Evolutionary conservation across 163 green algal genomes (phyloP).

Genomic region (Coccomyxa subellipsoidea): DNA sequence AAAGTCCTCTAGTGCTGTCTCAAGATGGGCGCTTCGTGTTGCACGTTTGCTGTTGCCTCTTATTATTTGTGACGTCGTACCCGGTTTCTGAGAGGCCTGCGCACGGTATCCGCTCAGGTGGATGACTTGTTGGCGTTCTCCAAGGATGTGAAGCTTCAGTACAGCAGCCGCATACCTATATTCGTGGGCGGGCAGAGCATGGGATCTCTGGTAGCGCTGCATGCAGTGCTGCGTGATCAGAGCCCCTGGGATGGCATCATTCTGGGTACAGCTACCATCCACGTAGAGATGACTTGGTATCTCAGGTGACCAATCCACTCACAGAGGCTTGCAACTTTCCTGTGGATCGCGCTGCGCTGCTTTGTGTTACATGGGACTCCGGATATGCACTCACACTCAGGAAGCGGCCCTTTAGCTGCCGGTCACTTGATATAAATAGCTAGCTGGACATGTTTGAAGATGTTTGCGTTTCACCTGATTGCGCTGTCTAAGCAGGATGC

Average conservation of each 20-base stretch:
- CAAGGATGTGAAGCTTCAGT: background rate
- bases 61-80: background rate
- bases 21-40: too few relatives aligned
- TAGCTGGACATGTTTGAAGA: background rate
- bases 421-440: background rate
- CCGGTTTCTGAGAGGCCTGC: background rate
- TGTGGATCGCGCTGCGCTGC: background rate
- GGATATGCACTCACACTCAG: too few relatives aligned
- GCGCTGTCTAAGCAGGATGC: conserved; percentile 47
- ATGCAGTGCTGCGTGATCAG: conserved; percentile 32
- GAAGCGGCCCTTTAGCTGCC: too few relatives aligned
- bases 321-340: background rate
- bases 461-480: background rate
- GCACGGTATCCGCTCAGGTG: conserved; percentile 41
- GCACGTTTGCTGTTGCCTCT: too few relatives aligned
- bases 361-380: background rate
- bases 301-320: conserved; percentile 36
- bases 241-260: conserved; percentile 55
- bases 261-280: conserved; percentile 59
- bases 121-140: conserved; percentile 47
- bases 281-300: conserved; percentile 66
- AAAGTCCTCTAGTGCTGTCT: too few relatives aligned
- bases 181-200: conserved; percentile 71
- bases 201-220: conserved; percentile 60
- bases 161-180: conserved; percentile 19